These are phyloP conservation scores for Mitragyna speciosa DNA, from an alignment of 257 asterid genomes.

Conservation along the genomic window DNA sequence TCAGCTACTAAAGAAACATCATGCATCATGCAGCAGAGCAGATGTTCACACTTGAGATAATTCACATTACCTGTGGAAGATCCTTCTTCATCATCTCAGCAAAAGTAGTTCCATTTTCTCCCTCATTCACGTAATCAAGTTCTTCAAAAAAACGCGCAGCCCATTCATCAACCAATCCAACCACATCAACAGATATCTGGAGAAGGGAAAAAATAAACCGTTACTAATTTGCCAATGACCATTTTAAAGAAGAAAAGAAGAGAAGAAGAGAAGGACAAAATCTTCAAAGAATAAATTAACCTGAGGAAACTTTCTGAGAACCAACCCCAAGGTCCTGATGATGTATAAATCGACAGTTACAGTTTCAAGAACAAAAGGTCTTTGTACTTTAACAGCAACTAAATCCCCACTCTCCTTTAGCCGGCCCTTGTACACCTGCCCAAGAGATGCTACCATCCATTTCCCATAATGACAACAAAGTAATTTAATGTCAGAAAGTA, in stretches of 20 bases:
- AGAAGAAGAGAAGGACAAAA: neutral
- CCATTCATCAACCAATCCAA: constrained; percentile 99
- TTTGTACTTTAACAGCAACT: constrained; percentile 98
- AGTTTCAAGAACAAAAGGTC: constrained; percentile 99
- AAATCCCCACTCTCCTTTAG: constrained; percentile 90
- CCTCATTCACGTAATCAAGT: constrained; percentile 95
- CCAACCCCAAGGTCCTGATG: constrained; percentile 82
- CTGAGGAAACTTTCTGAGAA: constrained; percentile 95
- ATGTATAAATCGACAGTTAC: constrained; percentile 87
- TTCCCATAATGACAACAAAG: constrained; percentile 24
- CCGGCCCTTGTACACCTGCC: constrained; percentile 98
- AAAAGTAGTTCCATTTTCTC: constrained; percentile 88
- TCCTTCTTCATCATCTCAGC: constrained; percentile 98
- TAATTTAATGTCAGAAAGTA: constrained; percentile 22
- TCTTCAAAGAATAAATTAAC: constrained; percentile 24
- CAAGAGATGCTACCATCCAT: constrained; percentile 84
- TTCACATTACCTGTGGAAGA: constrained; percentile 84
- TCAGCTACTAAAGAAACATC: too few species aligned
- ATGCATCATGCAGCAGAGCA: neutral
- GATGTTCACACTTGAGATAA: neutral
- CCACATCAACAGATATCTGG: constrained; percentile 87
- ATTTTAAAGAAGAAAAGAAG: constrained; percentile 19
- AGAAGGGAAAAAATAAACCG: neutral
- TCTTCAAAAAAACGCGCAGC: constrained; percentile 99
- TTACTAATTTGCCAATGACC: neutral